Base-by-base conservation (phyloP, 108 stramenopile genomes). In the Asterionellopsis glacialis region DNA sequence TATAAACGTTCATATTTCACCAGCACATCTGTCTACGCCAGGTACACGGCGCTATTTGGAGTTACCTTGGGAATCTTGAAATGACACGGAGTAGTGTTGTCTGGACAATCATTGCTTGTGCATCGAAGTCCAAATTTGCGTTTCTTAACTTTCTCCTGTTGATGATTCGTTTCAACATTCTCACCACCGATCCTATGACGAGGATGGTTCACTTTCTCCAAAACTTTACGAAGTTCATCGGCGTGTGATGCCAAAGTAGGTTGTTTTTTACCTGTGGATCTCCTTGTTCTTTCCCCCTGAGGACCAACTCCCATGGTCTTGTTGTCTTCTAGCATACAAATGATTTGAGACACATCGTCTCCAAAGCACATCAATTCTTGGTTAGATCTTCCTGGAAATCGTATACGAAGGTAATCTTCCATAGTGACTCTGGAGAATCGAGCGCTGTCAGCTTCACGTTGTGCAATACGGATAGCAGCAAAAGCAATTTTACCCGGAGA, bases 401-500 rank as follows among this genome's bases (percentile, higher is more conserved):
- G 63, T n/a, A 27, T 25, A 24, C 55, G 48, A 39, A 72, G 67
- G 48, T 72, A 78, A 11, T 65, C 47, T 51, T 55, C 38, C 67
- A 78, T 61, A 14, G 27, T 65, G 11, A 15, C 10, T 18, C 62
- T 61, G 33, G 72, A 44, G 41, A 28, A 24, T 13, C 11, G 13
- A 50, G 52, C 19, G 45, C 55, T 23, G 47, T 56, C 44, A 44
- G 16, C 33, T 52, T 53, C 39, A 11, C 15, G 12, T 16, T 44
- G 55, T 16, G 71, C 68, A 25, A 80, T 67, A 15, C 73, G 65
- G 40, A 74, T 66, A 14, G 69, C 73, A 44, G 78, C 78, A 68
- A 80, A 70, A 24, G 73, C 78, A 47, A 80, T 74, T 38, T 80
- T 60, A 19, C 73, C 73, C 16, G 78, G 78, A 11, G 65, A 58